Percentiles rank a stretch among this genome's conserved stretches.
Conservation (phyloP, 495 filamentous ascomycete genomes). For the Lindgomyces ingoldianus region DNA sequence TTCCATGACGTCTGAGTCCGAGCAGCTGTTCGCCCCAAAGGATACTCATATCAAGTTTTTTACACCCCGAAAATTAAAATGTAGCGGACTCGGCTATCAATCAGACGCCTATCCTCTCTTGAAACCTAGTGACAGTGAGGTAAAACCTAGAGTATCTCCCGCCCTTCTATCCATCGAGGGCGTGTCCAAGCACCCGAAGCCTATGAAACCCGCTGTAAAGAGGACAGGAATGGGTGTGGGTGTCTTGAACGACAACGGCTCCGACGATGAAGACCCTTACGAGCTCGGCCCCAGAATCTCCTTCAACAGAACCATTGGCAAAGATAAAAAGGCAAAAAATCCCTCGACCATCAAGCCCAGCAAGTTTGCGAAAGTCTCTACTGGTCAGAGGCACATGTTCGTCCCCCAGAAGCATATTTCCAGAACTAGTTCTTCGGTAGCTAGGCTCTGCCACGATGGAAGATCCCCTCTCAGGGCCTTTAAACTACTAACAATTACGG, state of each 20-base stretch:
- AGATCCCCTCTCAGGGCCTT: conserved; percentile 85
- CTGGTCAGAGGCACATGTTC: conserved; percentile 71
- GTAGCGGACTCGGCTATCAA: conserved; percentile 82
- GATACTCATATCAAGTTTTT: conserved; percentile 70
- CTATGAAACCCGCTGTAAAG: conserved; percentile 43
- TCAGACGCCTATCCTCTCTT: conserved; percentile 56
- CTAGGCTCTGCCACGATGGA: conserved; percentile 86
- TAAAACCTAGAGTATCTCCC: conserved; percentile 11
- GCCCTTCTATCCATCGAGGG: conserved; percentile 5
- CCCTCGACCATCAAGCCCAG: conserved; percentile 19
- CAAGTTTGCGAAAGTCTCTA: conserved; percentile 60
- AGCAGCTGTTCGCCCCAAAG: conserved; percentile 84
- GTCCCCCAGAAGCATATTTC: conserved; percentile 70
- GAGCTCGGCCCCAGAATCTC: conserved; percentile 86
- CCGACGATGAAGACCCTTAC: conserved; percentile 97
- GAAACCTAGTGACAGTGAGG: conserved; percentile 30
- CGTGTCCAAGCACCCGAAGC: conserved; percentile 6
- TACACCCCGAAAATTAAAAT: conserved; percentile 52
- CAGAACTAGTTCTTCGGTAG: conserved; percentile 56
- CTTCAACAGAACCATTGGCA: conserved; percentile 83
- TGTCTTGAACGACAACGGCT: conserved; percentile 89
- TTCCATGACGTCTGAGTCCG: conserved; percentile 36
- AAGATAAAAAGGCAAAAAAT: conserved; percentile 77
- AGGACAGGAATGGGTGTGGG: conserved; percentile 76
- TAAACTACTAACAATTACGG: conserved; percentile 61